A percentile compares a stretch with the other conserved stretches of the same genome.
Conservation (phyloP, 2,329 filamentous ascomycete species). For the Exophiala aquamarina region DNA sequence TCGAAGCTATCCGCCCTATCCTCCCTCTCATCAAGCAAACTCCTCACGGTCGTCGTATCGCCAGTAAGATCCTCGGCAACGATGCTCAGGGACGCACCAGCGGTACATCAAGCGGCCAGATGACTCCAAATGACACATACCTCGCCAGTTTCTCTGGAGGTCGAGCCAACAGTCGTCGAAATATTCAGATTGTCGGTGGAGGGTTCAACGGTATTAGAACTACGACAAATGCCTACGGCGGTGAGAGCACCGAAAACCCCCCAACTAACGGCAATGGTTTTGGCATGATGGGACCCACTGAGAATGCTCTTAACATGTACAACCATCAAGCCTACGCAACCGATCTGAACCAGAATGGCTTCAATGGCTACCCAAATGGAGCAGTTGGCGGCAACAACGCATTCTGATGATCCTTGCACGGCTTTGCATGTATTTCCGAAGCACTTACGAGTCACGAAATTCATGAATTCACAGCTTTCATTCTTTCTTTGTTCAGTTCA, state of each 20-base stretch:
- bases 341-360: conserved; percentile 19
- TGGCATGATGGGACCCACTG: conserved; percentile 14
- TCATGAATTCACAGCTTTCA: conserved; percentile 17
- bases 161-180: conserved; percentile 27
- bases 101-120: conserved; percentile 38
- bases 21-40: conserved; percentile 83
- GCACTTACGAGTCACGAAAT: conserved; percentile 25
- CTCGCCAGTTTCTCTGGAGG: conserved; percentile 34
- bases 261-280: conserved; percentile 14
- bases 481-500: conserved; percentile 13
- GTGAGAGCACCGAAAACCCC: conserved; percentile 13
- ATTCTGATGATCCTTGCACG: conserved; percentile 13
- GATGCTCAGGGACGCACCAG: conserved; percentile 45
- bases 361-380: conserved; percentile 19
- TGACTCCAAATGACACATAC: conserved; percentile 40
- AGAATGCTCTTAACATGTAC: conserved; percentile 20
- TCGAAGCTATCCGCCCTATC: conserved; percentile 82
- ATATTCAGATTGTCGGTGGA: conserved; percentile 30
- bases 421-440: conserved; percentile 5
- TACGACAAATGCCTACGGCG: conserved; percentile 11
- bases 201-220: conserved; percentile 25
- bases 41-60: conserved; percentile 90
- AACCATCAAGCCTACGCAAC: conserved; percentile 19
- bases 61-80: conserved; percentile 73
- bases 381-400: conserved; percentile 18